Evolutionary conservation across 352 stramenopile species (phyloP).

Genomic region (Phytopythium montanum): DNA sequence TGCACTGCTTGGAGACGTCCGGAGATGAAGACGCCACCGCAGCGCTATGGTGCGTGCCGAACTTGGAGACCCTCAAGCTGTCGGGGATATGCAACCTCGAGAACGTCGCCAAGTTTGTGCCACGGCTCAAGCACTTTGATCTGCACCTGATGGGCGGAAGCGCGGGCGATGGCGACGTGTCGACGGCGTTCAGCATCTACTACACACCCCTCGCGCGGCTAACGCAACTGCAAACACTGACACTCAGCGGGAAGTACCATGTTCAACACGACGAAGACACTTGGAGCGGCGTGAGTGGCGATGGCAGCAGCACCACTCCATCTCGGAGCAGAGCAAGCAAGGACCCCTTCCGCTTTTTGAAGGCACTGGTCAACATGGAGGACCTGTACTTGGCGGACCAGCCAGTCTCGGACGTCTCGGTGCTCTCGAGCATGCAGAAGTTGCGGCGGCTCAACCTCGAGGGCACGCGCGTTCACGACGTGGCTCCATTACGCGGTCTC

Average conservation of each 20-base stretch:
- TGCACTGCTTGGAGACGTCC: neutral
- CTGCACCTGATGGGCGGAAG: neutral
- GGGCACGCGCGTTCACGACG: neutral
- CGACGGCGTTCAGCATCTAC: neutral
- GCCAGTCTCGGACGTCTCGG: neutral
- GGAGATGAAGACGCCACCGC: neutral
- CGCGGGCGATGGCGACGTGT: neutral
- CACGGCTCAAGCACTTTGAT: neutral
- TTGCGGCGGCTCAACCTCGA: conserved; percentile 1
- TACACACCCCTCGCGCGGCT: neutral
- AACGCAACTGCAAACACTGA: neutral
- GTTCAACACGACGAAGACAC: no score
- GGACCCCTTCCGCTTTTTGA: neutral
- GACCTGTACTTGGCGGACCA: neutral
- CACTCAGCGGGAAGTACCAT: neutral
- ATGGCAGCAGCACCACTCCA: no score
- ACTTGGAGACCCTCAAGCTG: neutral
- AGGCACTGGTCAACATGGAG: neutral
- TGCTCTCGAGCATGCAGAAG: neutral
- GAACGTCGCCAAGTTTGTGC: conserved; percentile 2
- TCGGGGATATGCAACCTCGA: neutral
- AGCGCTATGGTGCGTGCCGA: neutral
- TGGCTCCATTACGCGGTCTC: neutral
- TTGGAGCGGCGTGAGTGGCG: no score
- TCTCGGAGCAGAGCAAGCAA: neutral